Evolutionary conservation across 805 yeast genomes (phyloP), one percentile per base, ranked within the genome.

Genomic region (Teunomyces pallodes): DNA sequence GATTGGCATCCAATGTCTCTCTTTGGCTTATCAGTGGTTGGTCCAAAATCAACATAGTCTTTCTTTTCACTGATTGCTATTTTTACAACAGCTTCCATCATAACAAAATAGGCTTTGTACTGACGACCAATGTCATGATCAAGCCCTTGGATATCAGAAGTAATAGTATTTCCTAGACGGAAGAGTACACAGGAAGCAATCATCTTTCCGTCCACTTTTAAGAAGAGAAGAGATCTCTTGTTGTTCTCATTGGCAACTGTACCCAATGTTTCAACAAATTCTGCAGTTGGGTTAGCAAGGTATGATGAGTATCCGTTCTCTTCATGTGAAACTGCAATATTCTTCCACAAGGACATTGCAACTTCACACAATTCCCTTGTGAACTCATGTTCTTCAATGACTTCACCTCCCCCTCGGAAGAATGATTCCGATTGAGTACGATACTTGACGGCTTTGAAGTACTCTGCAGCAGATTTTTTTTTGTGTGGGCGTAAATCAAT

Each of bases 81-180:
- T 16, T 59, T 57, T 17, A 73, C 70, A 12, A 72, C 72, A 41
- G 69, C 65, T 55, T 73, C 76, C 77, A 73, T 73, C 77, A 73
- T 73, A 13, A 72, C 78, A 56, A 73, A 73, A 49, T 73, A 73
- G 3, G 75, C 76, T 48, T 70, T 72, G 49, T 66, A 67, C 41
- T 66, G 56, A 26, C 72, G 62, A 10, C 70, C 70, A 27, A 49
- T 52, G 16, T 71, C 76, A 45, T 71, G 73, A 45, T 73, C 69
- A 14, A 73, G 57, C 4, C 78, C 78, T 53, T 73, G 77, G 8
- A 73, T 57, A 49, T 73, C 77, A 8, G 75, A 68, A 3, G 77
- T 73, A 39, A 73, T 66, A 2, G 78, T 74, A 41, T 69, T 72
- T 2, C 77, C 78, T 20, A 74, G 59, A 38, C 75, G 47, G 58